These are phyloP conservation scores for Epichloe aotearoae DNA, from an alignment of 2,329 filamentous ascomycete genomes.

Conservation along the genomic window DNA sequence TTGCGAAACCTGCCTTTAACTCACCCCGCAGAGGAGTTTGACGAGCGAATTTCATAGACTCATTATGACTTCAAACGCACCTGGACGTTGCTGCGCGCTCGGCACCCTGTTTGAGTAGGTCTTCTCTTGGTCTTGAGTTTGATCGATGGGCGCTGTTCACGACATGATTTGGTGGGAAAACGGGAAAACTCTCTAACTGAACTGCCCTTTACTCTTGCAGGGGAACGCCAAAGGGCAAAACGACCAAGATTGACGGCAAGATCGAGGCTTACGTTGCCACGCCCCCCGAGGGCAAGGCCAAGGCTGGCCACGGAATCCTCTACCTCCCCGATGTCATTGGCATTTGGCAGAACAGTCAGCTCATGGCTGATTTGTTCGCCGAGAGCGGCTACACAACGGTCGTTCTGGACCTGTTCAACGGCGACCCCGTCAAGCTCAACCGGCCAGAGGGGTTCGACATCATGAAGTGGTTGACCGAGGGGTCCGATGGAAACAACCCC, in stretches of 20 bases:
- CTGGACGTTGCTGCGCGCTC: slow-evolving; percentile 37
- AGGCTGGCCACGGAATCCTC: slow-evolving; percentile 19
- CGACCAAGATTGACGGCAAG: slow-evolving; percentile 27
- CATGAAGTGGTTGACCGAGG: slow-evolving; percentile 23
- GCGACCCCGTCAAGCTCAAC: slow-evolving; percentile 18
- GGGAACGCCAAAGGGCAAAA: slow-evolving; percentile 33
- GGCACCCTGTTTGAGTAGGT: slow-evolving; percentile 42
- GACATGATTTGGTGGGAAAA: too few species aligned
- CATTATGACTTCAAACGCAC: slow-evolving; percentile 40
- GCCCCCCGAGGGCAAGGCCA: slow-evolving; percentile 19
- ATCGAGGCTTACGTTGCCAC: slow-evolving; percentile 38
- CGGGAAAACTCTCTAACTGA: not conserved
- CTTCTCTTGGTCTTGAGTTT: too few species aligned
- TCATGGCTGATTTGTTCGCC: slow-evolving; percentile 27
- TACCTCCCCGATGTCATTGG: slow-evolving; percentile 26
- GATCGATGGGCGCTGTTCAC: too few species aligned
- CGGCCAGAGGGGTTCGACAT: slow-evolving; percentile 17
- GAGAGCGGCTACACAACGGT: slow-evolving; percentile 25
- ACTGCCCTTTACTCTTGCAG: slow-evolving; percentile 17
- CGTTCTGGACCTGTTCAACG: slow-evolving; percentile 25
- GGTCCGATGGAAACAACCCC: slow-evolving; percentile 35
- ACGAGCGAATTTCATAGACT: not conserved
- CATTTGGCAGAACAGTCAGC: slow-evolving; percentile 26
- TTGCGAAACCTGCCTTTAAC: not conserved
- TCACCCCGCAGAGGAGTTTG: too few species aligned